Base-by-base conservation (phyloP, 1,284 basidiomycete genomes). In the Sutorius eximius region DNA sequence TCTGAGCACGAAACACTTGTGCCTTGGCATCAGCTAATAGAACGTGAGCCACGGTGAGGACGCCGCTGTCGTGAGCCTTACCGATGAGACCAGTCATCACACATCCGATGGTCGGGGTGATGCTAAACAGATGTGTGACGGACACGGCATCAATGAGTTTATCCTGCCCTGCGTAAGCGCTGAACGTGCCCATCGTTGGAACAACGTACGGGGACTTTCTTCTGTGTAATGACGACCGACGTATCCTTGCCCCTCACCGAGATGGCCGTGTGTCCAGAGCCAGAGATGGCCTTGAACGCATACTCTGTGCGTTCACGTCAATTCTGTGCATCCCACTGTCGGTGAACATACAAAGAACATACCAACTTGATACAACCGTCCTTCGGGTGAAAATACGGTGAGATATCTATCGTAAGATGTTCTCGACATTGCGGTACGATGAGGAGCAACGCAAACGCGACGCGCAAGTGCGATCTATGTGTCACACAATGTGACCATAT, bases 261-360 rank as follows among this genome's bases (percentile, higher is more conserved):
- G 50, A 99, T 83, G 7, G 95, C 87, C 3, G 97, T 99, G 66
- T 98, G 93, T 1, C 95, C 96, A 3, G 95, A 95, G 50, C 93
- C 91, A 58, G 93, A 93, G 74, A 99, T 98, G 46, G 97, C 97
- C 75, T 99, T 99, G 87, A 99, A 99, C 20, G 97, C 97, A 82
- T 99, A 99, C 77, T 98, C 95, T 97, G 56, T 60, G 6, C 24
- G 30, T 52, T 49, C 53, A 53, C 15, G 34, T 53, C 30, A 60
- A 43, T 40, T 37, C 7, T 37, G 36, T n/a, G 41, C 36, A 36
- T 7, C 3, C 36, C 2, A 12, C 11, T 15, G 8, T 7, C 37
- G 44, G 44, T 1, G 10, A 50, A 42, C 15, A 47, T 4, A 32
- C 41, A 22, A 45, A 44, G 12, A 46, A 82, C 93, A 64, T 66